phyloP scores from a whole-genome alignment of 108 stramenopile genomes.

The Bacterosira constricta region DNA sequence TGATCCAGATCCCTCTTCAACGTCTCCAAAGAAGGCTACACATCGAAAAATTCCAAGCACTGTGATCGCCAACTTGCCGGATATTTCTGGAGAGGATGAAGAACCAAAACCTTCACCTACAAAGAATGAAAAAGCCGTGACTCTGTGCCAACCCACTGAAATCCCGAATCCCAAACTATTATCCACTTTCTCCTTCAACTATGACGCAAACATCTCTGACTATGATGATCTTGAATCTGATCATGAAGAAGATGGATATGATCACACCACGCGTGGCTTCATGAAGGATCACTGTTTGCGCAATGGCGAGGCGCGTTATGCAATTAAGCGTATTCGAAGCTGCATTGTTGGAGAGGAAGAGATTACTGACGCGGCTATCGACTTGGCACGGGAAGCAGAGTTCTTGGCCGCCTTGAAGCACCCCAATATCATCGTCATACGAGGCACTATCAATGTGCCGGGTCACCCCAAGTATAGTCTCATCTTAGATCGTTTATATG shows the following conservation, averaged over 20 bases:
- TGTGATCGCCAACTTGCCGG: background rate
- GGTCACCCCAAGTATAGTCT: conserved; percentile 56
- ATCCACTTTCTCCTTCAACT: conserved; percentile 23
- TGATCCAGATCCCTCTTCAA: conserved; percentile 22
- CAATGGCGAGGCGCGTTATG: conserved; percentile 70
- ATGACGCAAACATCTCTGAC: conserved; percentile 39
- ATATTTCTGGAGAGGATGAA: background rate
- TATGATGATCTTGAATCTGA: conserved; percentile 43
- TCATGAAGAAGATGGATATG: conserved; percentile 50
- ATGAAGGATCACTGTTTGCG: conserved; percentile 64
- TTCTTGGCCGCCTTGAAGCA: conserved; percentile 55
- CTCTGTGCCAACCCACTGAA: background rate
- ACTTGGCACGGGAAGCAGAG: conserved; percentile 77
- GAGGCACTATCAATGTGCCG: conserved; percentile 42
- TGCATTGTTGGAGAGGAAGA: conserved; percentile 54
- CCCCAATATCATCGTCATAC: conserved; percentile 43
- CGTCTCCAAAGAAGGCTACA: background rate
- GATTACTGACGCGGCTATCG: conserved; percentile 62
- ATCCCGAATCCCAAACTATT: background rate
- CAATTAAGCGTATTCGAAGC: conserved; percentile 61
- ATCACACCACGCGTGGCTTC: conserved; percentile 53
- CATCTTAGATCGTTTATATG: conserved; percentile 74
- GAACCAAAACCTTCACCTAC: background rate
- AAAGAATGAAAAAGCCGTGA: background rate
- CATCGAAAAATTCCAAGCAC: background rate